A percentile compares a stretch with the other conserved stretches of the same genome.
These are phyloP conservation scores for Aspergillus sp. DNA, from an alignment of 2,329 filamentous ascomycete species.

Conservation along the genomic window DNA sequence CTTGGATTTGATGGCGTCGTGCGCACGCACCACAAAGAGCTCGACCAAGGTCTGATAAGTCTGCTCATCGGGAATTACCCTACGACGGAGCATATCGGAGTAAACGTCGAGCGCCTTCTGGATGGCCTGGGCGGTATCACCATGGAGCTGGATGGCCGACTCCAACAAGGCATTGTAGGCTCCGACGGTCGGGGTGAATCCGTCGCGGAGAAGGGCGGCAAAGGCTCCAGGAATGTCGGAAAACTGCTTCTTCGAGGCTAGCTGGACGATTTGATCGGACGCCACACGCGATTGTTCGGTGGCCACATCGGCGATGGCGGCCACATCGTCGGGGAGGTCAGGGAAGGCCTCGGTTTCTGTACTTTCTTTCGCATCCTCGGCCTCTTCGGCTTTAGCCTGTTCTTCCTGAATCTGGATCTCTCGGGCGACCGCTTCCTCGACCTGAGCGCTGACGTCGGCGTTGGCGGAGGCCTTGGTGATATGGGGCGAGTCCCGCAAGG, in stretches of 20 bases:
- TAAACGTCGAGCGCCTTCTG: conserved; percentile 94
- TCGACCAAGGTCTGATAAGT: conserved; percentile 88
- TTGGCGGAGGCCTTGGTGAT: conserved; percentile 54
- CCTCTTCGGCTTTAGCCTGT: conserved; percentile 44
- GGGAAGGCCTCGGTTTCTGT: conserved; percentile 25
- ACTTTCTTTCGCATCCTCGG: conserved; percentile 28
- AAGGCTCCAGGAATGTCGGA: conserved; percentile 88
- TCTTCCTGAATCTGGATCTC: conserved; percentile 67
- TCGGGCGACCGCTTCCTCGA: conserved; percentile 78
- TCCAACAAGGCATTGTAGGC: conserved; percentile 91
- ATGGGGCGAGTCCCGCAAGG: conserved; percentile 61
- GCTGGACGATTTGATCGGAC: conserved; percentile 73
- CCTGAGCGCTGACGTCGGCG: conserved; percentile 64
- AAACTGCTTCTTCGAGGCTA: conserved; percentile 72
- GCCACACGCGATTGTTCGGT: conserved; percentile 67
- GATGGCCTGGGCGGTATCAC: conserved; percentile 77
- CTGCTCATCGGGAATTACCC: conserved; percentile 74
- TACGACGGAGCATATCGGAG: conserved; percentile 88
- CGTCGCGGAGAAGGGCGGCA: conserved; percentile 81
- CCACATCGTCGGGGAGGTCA: conserved; percentile 30
- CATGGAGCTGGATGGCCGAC: conserved; percentile 79
- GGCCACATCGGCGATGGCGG: conserved; percentile 48
- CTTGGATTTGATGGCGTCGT: conserved; percentile 74
- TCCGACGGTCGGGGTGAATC: conserved; percentile 73
- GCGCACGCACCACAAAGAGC: conserved; percentile 74